These are phyloP conservation scores for Prinsepia uniflora DNA, from an alignment of 306 rosid species.

Conservation along the genomic window DNA sequence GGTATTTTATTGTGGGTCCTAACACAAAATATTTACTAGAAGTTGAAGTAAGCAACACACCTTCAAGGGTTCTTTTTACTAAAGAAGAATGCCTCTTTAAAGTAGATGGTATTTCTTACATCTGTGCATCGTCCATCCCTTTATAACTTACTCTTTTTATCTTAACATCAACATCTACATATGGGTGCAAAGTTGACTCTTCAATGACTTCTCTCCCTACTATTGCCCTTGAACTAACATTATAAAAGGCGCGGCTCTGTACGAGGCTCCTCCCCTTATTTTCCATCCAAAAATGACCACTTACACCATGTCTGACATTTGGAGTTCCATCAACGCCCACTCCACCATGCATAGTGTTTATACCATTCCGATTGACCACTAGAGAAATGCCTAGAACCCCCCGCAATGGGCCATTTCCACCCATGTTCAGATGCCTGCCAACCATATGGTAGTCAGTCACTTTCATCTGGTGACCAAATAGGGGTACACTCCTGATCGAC, in stretches of 20 bases:
- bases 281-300: slow-evolving; percentile 24
- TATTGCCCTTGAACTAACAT: slow-evolving; percentile 22
- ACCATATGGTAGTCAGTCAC: too few relatives aligned
- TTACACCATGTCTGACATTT: slow-evolving; percentile 23
- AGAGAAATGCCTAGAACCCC: too few relatives aligned
- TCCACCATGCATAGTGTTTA: slow-evolving; percentile 36
- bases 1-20: too few relatives aligned
- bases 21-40: not conserved
- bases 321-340: slow-evolving; percentile 21
- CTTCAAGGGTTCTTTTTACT: slow-evolving; percentile 32
- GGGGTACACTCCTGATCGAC: too few relatives aligned
- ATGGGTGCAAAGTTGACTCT: slow-evolving; percentile 16
- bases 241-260: too few relatives aligned
- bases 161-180: slow-evolving; percentile 29
- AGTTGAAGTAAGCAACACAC: slow-evolving; percentile 26
- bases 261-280: slow-evolving; percentile 21
- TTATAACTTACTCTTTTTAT: not conserved
- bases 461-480: too few relatives aligned
- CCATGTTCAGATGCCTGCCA: too few relatives aligned
- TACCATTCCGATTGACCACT: too few relatives aligned
- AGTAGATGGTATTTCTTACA: slow-evolving; percentile 21
- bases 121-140: not conserved
- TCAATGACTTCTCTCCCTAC: slow-evolving; percentile 31
- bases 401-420: too few relatives aligned
- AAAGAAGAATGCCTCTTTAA: slow-evolving; percentile 24